A percentile compares a stretch with the other conserved stretches of the same genome.
Conservation (phyloP, 495 filamentous ascomycete species). For the Lophiotrema nucula region DNA sequence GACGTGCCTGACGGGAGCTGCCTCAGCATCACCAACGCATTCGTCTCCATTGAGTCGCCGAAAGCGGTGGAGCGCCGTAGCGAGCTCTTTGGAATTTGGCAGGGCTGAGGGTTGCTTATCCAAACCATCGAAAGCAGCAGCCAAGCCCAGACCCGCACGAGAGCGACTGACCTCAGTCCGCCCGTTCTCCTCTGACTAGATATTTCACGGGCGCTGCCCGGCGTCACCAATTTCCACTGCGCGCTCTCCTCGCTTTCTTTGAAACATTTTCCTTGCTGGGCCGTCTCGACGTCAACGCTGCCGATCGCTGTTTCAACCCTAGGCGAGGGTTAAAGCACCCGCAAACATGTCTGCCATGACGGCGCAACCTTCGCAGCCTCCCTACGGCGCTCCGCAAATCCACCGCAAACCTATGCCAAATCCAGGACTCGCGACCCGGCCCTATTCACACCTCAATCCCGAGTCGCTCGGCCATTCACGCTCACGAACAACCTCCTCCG, state of each 20-base stretch:
- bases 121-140: not conserved
- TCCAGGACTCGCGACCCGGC: slow-evolving; percentile 18
- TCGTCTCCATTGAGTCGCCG: not conserved
- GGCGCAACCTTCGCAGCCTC: slow-evolving; percentile 8
- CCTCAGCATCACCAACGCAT: not conserved
- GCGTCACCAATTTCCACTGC: too few relatives aligned
- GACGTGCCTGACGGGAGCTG: too few relatives aligned
- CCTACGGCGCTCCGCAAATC: slow-evolving; percentile 17
- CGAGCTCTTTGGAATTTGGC: slow-evolving; percentile 14
- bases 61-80: slow-evolving; percentile 1
- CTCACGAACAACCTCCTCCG: slow-evolving; percentile 36
- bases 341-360: slow-evolving; percentile 18
- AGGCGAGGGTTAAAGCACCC: not conserved
- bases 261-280: slow-evolving; percentile 1
- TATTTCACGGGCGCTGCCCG: too few relatives aligned
- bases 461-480: slow-evolving; percentile 24
- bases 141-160: not conserved
- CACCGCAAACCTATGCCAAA: slow-evolving; percentile 23
- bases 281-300: slow-evolving; percentile 4
- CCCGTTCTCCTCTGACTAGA: too few relatives aligned
- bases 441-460: slow-evolving; percentile 11
- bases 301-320: slow-evolving; percentile 20
- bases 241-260: slow-evolving; percentile 15
- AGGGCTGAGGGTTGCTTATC: slow-evolving; percentile 4
- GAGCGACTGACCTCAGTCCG: too few relatives aligned